Percentiles rank a stretch among this genome's conserved stretches.
Conservation (phyloP, 202 grass and related monocot species). For the Hordeum pubiflorum region DNA sequence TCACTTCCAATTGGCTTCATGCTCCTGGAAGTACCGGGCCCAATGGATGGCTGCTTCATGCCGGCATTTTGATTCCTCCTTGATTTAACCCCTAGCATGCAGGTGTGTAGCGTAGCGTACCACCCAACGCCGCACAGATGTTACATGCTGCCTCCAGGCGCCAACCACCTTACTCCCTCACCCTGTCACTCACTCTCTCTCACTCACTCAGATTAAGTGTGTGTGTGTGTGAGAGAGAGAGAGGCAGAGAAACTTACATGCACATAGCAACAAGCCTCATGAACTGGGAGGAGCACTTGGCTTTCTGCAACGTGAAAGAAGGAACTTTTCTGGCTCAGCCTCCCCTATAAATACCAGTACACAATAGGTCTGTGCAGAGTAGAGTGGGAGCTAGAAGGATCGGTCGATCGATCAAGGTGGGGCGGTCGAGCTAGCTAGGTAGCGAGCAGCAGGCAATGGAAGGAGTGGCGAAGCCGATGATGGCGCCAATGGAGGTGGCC, state of each 20-base stretch:
- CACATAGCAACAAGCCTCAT: conserved; percentile 26
- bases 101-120: conserved; percentile 11
- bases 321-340: neutral
- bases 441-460: neutral
- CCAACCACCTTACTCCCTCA: conserved; percentile 25
- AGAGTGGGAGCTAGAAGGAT: neutral
- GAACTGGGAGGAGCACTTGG: conserved; percentile 29
- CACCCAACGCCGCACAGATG: conserved; percentile 20
- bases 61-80: neutral
- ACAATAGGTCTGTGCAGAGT: neutral
- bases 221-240: neutral
- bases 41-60: neutral
- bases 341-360: conserved; percentile 31
- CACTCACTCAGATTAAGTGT: neutral
- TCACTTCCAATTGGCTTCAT: neutral
- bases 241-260: conserved; percentile 37
- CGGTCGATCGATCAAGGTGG: neutral
- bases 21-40: neutral
- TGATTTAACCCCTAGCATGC: conserved; percentile 27
- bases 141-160: conserved; percentile 36
- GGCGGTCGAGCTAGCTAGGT: neutral
- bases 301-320: conserved; percentile 17
- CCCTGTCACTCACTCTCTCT: neutral
- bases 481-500: conserved; percentile 7
- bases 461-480: neutral